These are phyloP conservation scores for Neurospora sp. DNA, from an alignment of 495 filamentous ascomycete species.

Conservation along the genomic window DNA sequence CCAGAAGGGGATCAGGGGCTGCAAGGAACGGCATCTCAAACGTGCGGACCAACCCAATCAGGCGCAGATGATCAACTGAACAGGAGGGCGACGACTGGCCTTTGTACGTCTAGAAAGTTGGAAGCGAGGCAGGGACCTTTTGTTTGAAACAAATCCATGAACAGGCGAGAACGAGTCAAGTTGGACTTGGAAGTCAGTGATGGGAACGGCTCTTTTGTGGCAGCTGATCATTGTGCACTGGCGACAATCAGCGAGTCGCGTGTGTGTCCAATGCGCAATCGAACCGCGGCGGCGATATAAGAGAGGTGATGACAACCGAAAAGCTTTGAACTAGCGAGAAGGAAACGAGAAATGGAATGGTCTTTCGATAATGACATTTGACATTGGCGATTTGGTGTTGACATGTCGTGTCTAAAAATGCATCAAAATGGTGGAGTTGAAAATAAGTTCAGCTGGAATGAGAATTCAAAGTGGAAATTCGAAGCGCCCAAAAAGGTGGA, in stretches of 20 bases:
- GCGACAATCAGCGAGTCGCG: neutral
- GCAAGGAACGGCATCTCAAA: neutral
- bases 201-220: neutral
- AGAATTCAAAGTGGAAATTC: neutral
- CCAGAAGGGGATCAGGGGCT: neutral
- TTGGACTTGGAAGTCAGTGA: neutral
- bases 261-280: neutral
- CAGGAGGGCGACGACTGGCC: neutral
- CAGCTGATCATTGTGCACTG: conserved; percentile 1
- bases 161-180: neutral
- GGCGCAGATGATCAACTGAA: neutral
- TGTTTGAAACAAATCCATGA: neutral
- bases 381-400: neutral
- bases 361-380: no score
- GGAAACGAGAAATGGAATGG: no score
- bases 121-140: neutral
- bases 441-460: neutral
- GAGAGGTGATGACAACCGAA: neutral
- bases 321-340: neutral
- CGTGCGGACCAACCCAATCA: neutral
- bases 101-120: neutral
- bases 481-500: neutral
- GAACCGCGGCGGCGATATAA: neutral
- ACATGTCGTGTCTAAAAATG: neutral
- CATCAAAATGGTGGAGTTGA: neutral